Base-by-base conservation (phyloP, 2,329 filamentous ascomycete species). In the Penicillium nordicum region DNA sequence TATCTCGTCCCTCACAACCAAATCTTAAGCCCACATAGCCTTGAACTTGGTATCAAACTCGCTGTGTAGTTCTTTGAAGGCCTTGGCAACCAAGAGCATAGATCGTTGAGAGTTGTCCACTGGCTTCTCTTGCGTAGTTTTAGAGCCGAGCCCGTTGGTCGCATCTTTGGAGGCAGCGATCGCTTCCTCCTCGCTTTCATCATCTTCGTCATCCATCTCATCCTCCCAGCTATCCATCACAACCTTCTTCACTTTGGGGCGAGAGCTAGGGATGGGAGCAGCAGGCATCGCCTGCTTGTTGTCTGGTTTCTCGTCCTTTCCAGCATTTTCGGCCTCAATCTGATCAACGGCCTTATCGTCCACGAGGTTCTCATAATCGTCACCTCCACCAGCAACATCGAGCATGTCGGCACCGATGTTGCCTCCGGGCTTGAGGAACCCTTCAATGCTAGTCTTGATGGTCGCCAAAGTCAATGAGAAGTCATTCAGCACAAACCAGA, bases 401-500 rank as follows among this genome's bases (percentile, higher is more conserved):
- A 69, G 32, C 45, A 68, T 59, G 29, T 68, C 60, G 16, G 61
- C 57, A 1, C 43, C 37, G 9, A 48, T 40, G 14, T 53, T 47
- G 5, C 50, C 42, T 32, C 43, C 37, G 2, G 51, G 64, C 36
- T 70, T 68, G 23, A 74, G 61, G 52, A 69, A 73, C 16, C 68
- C 71, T 29, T 68, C 66, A 12, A 75, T 52, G 37, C 66, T 69
- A 0, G 69, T 67, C 5, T 70, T 62, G n/a, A 75, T 69, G 0
- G 73, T 75, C 9, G 71, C 70, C 2, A 75, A 57, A 2, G 75
- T 76, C 53, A 84, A 76, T 14, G 82, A 85, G 69, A 86, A 86
- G 65, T 88, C 82, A 58, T 90, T 89, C 2, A 92, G 77, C 2
- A 82, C 67, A 65, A 88, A 92, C 89, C 88, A 92, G 9, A 90